Conservation (phyloP, 768 basidiomycete species). For the Porphyrellus cyaneotinctus region DNA sequence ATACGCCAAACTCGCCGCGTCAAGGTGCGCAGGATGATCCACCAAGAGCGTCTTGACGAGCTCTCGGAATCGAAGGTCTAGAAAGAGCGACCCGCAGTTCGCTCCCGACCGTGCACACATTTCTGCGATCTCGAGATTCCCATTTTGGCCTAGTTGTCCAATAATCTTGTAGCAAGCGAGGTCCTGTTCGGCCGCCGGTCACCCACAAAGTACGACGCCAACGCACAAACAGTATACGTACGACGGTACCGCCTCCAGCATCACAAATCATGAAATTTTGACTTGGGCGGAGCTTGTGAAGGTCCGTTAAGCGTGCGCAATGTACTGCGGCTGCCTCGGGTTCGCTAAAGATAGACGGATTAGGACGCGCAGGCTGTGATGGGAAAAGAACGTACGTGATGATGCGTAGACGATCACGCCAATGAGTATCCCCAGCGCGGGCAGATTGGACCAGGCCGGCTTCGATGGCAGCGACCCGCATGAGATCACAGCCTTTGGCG, state of each 20-base stretch:
- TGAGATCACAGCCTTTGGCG: constrained; percentile 76
- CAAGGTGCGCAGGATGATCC: constrained; percentile 85
- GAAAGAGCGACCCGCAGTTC: constrained; percentile 83
- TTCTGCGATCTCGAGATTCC: constrained; percentile 86
- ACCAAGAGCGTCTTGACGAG: constrained; percentile 71
- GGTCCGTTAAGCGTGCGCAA: constrained; percentile 74
- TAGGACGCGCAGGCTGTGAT: not conserved
- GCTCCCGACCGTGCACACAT: constrained; percentile 85
- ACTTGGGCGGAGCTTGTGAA: constrained; percentile 73
- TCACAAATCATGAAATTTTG: constrained; percentile 93
- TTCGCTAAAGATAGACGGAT: constrained; percentile 37
- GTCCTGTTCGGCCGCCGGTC: constrained; percentile 24
- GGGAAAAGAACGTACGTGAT: constrained; percentile 50
- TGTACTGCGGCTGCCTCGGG: constrained; percentile 91
- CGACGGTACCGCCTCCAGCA: constrained; percentile 80
- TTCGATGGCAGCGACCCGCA: constrained; percentile 79
- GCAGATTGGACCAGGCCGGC: constrained; percentile 77
- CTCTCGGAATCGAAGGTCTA: constrained; percentile 82
- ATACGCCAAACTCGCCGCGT: constrained; percentile 75
- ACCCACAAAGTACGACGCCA: not conserved
- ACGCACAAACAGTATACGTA: constrained; percentile 28
- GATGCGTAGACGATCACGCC: constrained; percentile 79
- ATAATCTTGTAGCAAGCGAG: constrained; percentile 72
- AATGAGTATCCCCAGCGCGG: constrained; percentile 62
- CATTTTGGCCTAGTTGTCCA: constrained; percentile 70